A percentile compares a stretch with the other conserved stretches of the same genome.
Conservation (phyloP, 2,329 filamentous ascomycete genomes). For the Fusarium ramigenum region DNA sequence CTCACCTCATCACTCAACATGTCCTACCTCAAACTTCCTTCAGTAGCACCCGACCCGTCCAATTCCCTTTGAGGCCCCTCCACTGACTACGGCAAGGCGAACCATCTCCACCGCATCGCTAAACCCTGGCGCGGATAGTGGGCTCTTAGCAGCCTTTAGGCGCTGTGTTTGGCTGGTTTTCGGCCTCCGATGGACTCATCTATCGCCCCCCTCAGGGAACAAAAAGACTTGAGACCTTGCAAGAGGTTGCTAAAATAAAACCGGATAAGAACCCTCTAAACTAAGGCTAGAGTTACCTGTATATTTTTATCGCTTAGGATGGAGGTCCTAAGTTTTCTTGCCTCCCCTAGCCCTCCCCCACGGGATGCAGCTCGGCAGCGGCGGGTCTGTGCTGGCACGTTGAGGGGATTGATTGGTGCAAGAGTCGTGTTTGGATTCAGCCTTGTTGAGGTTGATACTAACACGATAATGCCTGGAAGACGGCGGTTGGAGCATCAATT, state of each 20-base stretch:
- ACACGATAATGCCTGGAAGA: slow-evolving; percentile 6
- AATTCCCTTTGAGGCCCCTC: slow-evolving; percentile 26
- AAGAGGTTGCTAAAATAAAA: neutral
- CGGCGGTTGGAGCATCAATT: neutral
- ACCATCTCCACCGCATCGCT: slow-evolving; percentile 36
- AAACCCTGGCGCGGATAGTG: slow-evolving; percentile 24
- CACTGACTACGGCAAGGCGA: slow-evolving; percentile 35
- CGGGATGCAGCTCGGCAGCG: slow-evolving; percentile 33
- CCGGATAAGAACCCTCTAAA: accelerated
- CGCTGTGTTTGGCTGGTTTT: slow-evolving; percentile 16
- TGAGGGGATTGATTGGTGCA: slow-evolving; percentile 23
- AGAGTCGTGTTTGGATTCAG: slow-evolving; percentile 34
- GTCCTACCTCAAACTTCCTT: neutral
- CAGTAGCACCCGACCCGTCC: neutral
- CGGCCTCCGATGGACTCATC: slow-evolving; percentile 16
- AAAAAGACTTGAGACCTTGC: neutral
- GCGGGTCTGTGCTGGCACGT: slow-evolving; percentile 15
- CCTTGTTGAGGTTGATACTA: slow-evolving; percentile 35
- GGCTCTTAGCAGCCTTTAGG: slow-evolving; percentile 10
- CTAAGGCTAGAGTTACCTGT: no score
- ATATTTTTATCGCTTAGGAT: neutral
- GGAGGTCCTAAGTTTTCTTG: neutral
- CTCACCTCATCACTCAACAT: neutral
- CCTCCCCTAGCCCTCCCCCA: neutral
- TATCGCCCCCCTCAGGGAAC: neutral